Percentiles rank a stretch among this genome's conserved stretches.
Conservation (phyloP, 2,329 filamentous ascomycete genomes). For the Lecanicillium sp. region DNA sequence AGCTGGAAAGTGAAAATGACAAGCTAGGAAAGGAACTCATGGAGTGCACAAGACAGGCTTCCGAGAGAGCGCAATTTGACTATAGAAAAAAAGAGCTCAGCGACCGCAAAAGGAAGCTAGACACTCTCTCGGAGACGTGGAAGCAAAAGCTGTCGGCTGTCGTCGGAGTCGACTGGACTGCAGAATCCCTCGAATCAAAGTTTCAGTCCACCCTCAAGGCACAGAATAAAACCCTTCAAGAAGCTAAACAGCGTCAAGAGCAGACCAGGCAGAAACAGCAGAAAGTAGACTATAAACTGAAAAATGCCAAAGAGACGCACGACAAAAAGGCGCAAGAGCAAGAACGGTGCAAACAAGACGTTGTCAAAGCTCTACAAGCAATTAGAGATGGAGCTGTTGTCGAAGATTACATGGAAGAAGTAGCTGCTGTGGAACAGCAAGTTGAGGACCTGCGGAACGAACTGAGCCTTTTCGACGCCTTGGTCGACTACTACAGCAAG, state of each 20-base stretch:
- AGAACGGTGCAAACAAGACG: slow-evolving; percentile 49
- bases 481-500: slow-evolving; percentile 63
- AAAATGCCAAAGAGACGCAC: slow-evolving; percentile 53
- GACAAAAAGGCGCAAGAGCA: slow-evolving; percentile 57
- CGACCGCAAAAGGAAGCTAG: slow-evolving; percentile 64
- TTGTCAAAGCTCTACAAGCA: slow-evolving; percentile 38
- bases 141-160: slow-evolving; percentile 58
- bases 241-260: slow-evolving; percentile 64
- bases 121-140: slow-evolving; percentile 71
- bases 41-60: slow-evolving; percentile 71
- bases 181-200: slow-evolving; percentile 58
- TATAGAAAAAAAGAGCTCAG: slow-evolving; percentile 72
- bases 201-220: slow-evolving; percentile 57
- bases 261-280: slow-evolving; percentile 63
- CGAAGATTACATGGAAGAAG: slow-evolving; percentile 45
- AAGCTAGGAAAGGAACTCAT: slow-evolving; percentile 72
- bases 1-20: slow-evolving; percentile 63
- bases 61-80: slow-evolving; percentile 76
- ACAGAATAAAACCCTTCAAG: slow-evolving; percentile 48
- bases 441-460: slow-evolving; percentile 56
- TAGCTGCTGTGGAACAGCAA: slow-evolving; percentile 45
- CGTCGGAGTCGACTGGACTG: slow-evolving; percentile 59
- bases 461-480: slow-evolving; percentile 57
- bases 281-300: slow-evolving; percentile 66
- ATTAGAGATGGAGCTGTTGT: slow-evolving; percentile 37